These are phyloP conservation scores for Solanum neorickii DNA, from an alignment of 257 asterid species.

Conservation along the genomic window DNA sequence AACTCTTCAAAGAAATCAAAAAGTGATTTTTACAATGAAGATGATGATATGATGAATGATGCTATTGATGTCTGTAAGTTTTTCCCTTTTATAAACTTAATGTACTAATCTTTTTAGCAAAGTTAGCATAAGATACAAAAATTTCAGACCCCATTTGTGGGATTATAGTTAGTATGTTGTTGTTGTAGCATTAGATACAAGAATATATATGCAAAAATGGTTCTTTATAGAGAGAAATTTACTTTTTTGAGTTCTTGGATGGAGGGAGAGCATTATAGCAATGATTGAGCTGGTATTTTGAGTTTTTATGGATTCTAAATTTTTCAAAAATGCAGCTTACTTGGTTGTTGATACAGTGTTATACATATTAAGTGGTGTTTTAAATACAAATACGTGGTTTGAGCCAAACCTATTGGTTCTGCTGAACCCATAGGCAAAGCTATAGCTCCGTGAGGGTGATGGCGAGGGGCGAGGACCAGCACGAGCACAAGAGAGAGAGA, in stretches of 20 bases:
- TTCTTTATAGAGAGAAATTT: background rate
- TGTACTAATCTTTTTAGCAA: background rate
- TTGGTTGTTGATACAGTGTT: background rate
- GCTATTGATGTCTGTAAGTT: constrained; percentile 20
- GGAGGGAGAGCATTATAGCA: background rate
- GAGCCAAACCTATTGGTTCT: background rate
- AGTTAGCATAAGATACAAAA: background rate
- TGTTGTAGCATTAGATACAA: background rate
- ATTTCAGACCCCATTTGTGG: background rate
- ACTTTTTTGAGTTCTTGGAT: background rate
- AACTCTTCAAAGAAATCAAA: background rate
- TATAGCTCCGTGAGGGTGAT: no score
- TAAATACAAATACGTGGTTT: background rate
- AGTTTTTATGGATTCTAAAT: background rate
- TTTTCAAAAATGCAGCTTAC: background rate
- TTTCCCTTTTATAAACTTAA: background rate
- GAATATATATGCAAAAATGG: background rate
- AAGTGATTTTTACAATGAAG: background rate
- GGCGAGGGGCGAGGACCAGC: no score
- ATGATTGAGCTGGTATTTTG: background rate
- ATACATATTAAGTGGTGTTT: background rate
- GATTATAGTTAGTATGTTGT: background rate
- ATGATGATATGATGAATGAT: constrained; percentile 19
- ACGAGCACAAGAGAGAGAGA: no score
- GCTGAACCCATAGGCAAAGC: background rate